A percentile compares a stretch with the other conserved stretches of the same genome.
These are phyloP conservation scores for Fraxinus dipetala DNA, from an alignment of 305 asterid species.

Conservation along the genomic window DNA sequence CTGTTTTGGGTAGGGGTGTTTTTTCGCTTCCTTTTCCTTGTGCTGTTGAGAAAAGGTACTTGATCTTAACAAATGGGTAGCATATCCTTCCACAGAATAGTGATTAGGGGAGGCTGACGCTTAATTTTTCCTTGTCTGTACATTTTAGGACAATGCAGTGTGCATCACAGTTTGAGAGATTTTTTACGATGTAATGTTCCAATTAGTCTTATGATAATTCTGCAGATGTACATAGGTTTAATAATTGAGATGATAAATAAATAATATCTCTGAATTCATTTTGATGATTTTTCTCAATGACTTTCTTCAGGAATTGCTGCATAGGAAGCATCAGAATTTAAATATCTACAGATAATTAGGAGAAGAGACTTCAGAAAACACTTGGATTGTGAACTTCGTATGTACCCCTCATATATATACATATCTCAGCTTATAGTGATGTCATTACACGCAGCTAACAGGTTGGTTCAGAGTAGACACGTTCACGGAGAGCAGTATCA, in stretches of 20 bases:
- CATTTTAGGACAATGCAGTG: neutral
- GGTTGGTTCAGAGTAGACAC: conserved; percentile 36
- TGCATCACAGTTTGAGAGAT: neutral
- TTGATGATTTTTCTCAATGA: conserved; percentile 3
- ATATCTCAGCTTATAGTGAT: conserved; percentile 40
- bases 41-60: neutral
- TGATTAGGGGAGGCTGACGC: neutral
- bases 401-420: conserved; percentile 32
- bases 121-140: neutral
- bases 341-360: conserved; percentile 50
- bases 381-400: conserved; percentile 42
- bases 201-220: neutral
- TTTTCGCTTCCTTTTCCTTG: neutral
- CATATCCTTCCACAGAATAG: neutral
- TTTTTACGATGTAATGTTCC: neutral
- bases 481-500: conserved; percentile 29
- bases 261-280: neutral
- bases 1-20: neutral
- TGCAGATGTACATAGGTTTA: neutral
- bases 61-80: neutral
- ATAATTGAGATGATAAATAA: neutral
- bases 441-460: conserved; percentile 51
- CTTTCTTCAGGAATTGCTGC: conserved; percentile 58
- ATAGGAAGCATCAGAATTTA: conserved; percentile 38
- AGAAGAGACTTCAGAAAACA: conserved; percentile 36